Conservation (phyloP, 345 rosid genomes). For the Pugionium cornutum region DNA sequence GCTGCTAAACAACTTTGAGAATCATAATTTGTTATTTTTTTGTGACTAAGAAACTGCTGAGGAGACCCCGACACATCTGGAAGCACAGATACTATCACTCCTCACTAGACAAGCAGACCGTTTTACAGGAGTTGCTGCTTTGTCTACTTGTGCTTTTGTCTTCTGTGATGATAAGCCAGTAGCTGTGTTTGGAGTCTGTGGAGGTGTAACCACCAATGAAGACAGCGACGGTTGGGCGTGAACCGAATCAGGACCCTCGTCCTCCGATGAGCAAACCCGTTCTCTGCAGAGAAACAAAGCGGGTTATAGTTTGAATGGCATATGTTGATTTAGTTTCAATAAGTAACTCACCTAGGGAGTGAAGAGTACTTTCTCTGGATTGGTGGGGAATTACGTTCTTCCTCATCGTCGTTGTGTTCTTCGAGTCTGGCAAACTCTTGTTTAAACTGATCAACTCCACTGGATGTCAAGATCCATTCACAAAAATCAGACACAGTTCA, state of each 20-base stretch:
- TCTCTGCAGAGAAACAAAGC: slow-evolving; percentile 50
- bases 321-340: slow-evolving; percentile 15
- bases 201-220: slow-evolving; percentile 50
- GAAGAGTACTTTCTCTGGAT: slow-evolving; percentile 76
- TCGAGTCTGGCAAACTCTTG: slow-evolving; percentile 89
- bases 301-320: neutral
- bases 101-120: slow-evolving; percentile 55
- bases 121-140: slow-evolving; percentile 44
- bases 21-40: slow-evolving; percentile 9
- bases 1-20: slow-evolving; percentile 42
- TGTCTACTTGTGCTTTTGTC: slow-evolving; percentile 33
- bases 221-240: slow-evolving; percentile 48
- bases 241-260: slow-evolving; percentile 50
- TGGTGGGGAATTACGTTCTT: slow-evolving; percentile 49
- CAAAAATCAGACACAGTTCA: neutral
- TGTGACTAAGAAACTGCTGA: slow-evolving; percentile 37
- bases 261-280: slow-evolving; percentile 57
- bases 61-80: slow-evolving; percentile 54
- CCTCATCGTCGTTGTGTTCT: slow-evolving; percentile 59
- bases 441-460: slow-evolving; percentile 79
- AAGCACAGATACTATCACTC: slow-evolving; percentile 76
- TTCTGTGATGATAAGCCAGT: slow-evolving; percentile 38
- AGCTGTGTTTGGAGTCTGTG: slow-evolving; percentile 40
- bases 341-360: slow-evolving; percentile 66
- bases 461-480: slow-evolving; percentile 34